Evolutionary conservation across 2,329 filamentous ascomycete genomes (phyloP).

Genomic region (Phialophora expanda): DNA sequence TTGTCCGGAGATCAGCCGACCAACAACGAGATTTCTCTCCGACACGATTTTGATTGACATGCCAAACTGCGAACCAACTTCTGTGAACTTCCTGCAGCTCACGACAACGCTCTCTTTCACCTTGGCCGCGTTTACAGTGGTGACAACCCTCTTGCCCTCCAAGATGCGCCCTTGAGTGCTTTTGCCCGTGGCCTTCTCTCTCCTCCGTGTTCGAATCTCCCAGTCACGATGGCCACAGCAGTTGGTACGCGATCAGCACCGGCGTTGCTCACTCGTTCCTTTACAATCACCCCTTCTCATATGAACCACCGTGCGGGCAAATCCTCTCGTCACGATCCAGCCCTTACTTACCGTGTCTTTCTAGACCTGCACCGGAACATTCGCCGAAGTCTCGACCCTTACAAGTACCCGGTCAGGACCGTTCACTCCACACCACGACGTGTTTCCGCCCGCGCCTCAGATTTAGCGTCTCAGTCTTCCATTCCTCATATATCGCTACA

Average conservation of each 20-base stretch:
- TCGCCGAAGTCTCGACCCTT: constrained; percentile 31
- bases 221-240: constrained; percentile 27
- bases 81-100: neutral
- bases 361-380: constrained; percentile 34
- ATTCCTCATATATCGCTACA: constrained; percentile 65
- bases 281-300: constrained; percentile 32
- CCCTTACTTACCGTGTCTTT: constrained; percentile 38
- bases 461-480: constrained; percentile 30
- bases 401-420: constrained; percentile 24
- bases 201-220: neutral
- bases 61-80: neutral
- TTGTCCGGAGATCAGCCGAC: constrained; percentile 1
- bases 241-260: constrained; percentile 28
- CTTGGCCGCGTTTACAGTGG: neutral
- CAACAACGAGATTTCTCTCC: neutral
- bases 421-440: constrained; percentile 28
- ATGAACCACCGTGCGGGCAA: constrained; percentile 37
- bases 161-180: neutral
- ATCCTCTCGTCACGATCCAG: constrained; percentile 32
- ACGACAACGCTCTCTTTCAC: neutral
- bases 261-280: constrained; percentile 32
- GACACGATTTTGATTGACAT: neutral
- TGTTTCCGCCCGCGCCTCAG: constrained; percentile 1
- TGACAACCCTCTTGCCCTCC: neutral
- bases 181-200: neutral